A percentile compares a stretch with the other conserved stretches of the same genome.
These are phyloP conservation scores for Mycena sanguinolenta DNA, from an alignment of 768 basidiomycete genomes.

Conservation along the genomic window DNA sequence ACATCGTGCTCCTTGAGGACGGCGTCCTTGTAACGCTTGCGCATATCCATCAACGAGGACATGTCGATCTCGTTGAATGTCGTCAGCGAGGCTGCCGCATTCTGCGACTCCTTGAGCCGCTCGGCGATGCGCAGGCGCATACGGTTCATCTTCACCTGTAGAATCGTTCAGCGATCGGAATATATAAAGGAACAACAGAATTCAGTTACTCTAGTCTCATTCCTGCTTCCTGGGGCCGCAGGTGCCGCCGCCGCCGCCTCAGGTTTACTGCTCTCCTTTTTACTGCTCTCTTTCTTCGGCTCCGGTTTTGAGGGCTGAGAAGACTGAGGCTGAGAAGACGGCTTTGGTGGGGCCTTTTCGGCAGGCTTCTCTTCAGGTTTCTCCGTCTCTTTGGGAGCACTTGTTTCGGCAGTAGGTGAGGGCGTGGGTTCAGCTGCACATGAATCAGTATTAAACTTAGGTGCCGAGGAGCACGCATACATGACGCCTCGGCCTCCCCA, in stretches of 20 bases:
- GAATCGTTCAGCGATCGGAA: not conserved
- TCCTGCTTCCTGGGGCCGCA: conserved; percentile 65
- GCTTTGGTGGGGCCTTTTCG: conserved; percentile 50
- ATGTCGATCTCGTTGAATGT: conserved; percentile 99
- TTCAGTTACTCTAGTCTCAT: conserved; percentile 81
- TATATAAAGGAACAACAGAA: not conserved
- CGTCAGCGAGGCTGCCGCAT: conserved; percentile 94
- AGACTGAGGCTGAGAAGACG: conserved; percentile 32
- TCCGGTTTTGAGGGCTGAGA: conserved; percentile 36
- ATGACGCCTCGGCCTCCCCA: conserved; percentile 68
- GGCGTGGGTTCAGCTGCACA: conserved; percentile 43
- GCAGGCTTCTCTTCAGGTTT: conserved; percentile 56
- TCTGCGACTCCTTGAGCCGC: conserved; percentile 98
- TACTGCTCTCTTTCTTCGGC: conserved; percentile 45
- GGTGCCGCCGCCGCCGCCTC: conserved; percentile 41
- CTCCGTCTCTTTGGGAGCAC: conserved; percentile 55
- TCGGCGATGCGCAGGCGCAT: conserved; percentile 98
- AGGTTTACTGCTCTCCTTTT: conserved; percentile 45
- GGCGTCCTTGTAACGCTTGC: conserved; percentile 93
- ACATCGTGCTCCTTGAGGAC: conserved; percentile 93
- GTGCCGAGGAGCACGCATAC: conserved; percentile 49
- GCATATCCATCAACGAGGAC: conserved; percentile 94
- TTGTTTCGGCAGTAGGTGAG: conserved; percentile 43
- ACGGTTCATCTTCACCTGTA: conserved; percentile 97
- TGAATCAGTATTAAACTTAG: not conserved